Base-by-base conservation (phyloP, 257 asterid genomes). In the Henckelia pumila region DNA sequence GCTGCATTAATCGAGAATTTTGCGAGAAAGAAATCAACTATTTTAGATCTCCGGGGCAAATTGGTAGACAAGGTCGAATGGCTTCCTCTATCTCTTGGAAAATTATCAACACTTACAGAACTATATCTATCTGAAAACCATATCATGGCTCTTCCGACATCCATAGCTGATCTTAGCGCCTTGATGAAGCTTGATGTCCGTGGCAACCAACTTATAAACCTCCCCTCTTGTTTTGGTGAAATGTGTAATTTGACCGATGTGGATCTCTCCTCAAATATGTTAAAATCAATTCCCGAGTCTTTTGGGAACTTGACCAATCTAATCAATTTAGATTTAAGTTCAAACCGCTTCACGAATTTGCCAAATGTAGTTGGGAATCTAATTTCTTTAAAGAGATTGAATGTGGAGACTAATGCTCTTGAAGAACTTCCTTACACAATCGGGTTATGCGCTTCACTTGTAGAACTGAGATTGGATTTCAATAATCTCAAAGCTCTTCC, bases 71-170 rank as follows among this genome's bases (percentile, higher is more conserved):
- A 85, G 74, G 64, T 89, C 37, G 98, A 92, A 73, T 92, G 98
- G 98, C 88, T 92, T 71, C 98, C 98, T 10, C 55, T 81, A 13
- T 83, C 96, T 22, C 80, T 92, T 56, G 98, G 96, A 22, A 92
- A 85, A 81, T 78, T 92, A 73, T 79, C 72, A 1, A 63, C 79
- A 63, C 73, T 89, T 19, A 59, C 82, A 1, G 89, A 83, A 64
- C 69, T 92, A 64, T 71, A 87, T 58, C 17, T 92, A 65, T 82
- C 98, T 0, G 78, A 85, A 57, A 92, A 92, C 81, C 76, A 74
- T 63, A 73, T 89, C 40, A 89, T 92, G 98, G 98, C 92, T 52
- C 88, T 92, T 58, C 98, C 98, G 4, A 68, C 76, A 11, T 76
- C 92, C 65, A 81, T 87, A 11, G 71, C 82, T 49, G 71, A 57